Evolutionary conservation across 805 yeast genomes (phyloP).

Genomic region (Pachysolen tannophilus): DNA sequence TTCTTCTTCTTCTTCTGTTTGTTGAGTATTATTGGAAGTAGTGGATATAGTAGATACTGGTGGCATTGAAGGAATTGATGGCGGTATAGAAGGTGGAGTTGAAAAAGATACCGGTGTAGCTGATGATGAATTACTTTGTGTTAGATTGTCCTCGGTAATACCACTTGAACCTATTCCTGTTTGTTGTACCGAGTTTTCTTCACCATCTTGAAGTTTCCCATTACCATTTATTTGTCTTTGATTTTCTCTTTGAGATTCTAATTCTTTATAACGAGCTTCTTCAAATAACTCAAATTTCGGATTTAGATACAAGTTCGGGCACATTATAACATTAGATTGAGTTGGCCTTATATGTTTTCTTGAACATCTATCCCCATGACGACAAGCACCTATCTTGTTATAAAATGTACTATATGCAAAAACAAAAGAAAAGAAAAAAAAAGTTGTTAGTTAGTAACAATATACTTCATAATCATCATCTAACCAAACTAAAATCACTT

Average conservation of each 20-base stretch:
- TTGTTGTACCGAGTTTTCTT: background rate
- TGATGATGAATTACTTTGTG: too few species aligned
- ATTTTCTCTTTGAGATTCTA: constrained; percentile 2
- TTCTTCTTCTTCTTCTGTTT: constrained; percentile 4
- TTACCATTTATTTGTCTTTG: background rate
- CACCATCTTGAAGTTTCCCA: constrained; percentile 1
- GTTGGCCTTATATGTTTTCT: constrained; percentile 63
- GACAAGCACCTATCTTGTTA: constrained; percentile 81
- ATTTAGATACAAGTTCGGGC: constrained; percentile 57
- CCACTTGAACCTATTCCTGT: constrained; percentile 1
- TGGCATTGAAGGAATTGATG: too few species aligned
- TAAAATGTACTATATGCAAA: constrained; percentile 43
- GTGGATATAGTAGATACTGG: background rate
- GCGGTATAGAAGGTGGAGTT: too few species aligned
- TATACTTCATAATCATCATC: too few species aligned
- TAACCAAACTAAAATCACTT: too few species aligned
- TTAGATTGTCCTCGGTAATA: constrained; percentile 11
- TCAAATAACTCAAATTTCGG: constrained; percentile 38
- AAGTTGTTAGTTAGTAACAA: too few species aligned
- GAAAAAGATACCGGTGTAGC: too few species aligned
- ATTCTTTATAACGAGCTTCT: constrained; percentile 25
- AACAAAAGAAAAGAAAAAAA: too few species aligned
- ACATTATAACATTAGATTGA: constrained; percentile 54
- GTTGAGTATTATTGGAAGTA: background rate
- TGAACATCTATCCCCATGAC: constrained; percentile 87